Evolutionary conservation across 2,329 filamentous ascomycete genomes (phyloP), one percentile per base, ranked within the genome.

Genomic region (Chaetomium strumarium): DNA sequence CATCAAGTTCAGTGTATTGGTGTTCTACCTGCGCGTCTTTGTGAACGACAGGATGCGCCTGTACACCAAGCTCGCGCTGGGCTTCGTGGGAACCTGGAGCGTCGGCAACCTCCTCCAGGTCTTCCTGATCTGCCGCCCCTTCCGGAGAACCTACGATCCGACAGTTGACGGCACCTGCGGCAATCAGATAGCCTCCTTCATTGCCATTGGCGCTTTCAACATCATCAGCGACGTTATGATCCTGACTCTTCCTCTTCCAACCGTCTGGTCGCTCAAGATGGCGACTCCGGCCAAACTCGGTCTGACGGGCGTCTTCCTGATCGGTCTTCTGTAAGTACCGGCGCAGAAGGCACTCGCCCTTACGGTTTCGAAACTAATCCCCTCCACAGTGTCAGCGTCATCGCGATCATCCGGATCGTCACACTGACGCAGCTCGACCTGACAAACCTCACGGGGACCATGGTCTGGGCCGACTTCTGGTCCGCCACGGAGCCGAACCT

Each of bases 21-120:
- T 66, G 37, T 73, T 74, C 57, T 74, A 74, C 53, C 63, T 69
- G n/a, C 68, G 70, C n/a, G 64, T 75, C 7, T 71, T 72, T 44
- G 65, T 64, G n/a, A 66, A 66, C 46, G 49, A 58, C 3, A 46
- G 54, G 12, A 55, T 71, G 56, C 63, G 67, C 6, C 44, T 66
- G 10, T 59, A 64, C 3, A 65, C 66, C 24, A 65, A 63, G 44
- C 51, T 61, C 14, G 56, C 57, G n/a, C 55, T 68, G 14, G 57
- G 20, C 8, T 55, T 67, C 16, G 55, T 67, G 17, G 43, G 42
- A 0, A 31, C 58, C 3, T 68, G 66, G 66, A 55, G 50, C 30
- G 17, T 63, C 17, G 58, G 55, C 17, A 65, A 64, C 42, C 47
- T 65, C 14, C 53, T 59, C 16, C 58, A 64, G 46, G 62, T 60